phyloP scores from a whole-genome alignment of 331 rosid species.

The Acacia concinna region DNA sequence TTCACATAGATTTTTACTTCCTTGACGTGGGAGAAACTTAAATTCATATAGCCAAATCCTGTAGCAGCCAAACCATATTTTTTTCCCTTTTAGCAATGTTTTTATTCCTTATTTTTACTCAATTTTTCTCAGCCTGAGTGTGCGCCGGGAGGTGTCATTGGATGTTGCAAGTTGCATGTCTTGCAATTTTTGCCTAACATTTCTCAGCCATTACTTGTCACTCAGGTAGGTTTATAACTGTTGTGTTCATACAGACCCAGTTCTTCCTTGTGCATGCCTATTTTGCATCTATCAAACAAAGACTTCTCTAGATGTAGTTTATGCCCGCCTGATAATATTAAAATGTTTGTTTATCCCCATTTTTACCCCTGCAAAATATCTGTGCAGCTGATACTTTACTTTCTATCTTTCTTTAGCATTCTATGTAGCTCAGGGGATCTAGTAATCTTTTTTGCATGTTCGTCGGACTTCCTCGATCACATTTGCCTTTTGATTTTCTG shows the following conservation, averaged over 20 bases:
- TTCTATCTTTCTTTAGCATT: constrained; percentile 39
- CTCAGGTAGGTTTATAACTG: neutral
- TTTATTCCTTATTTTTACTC: neutral
- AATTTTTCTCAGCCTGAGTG: neutral
- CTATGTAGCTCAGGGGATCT: constrained; percentile 53
- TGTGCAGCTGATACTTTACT: constrained; percentile 41
- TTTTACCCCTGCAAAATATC: constrained; percentile 25
- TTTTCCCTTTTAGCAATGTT: neutral
- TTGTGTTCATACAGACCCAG: neutral
- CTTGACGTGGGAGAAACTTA: neutral
- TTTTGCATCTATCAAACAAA: neutral
- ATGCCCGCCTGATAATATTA: neutral
- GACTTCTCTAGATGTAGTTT: neutral
- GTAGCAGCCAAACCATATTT: neutral
- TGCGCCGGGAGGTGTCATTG: neutral
- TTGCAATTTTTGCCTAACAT: neutral
- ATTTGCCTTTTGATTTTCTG: constrained; percentile 37
- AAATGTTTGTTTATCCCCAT: neutral
- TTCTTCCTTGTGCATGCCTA: neutral
- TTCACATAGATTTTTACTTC: no score
- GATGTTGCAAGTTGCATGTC: neutral
- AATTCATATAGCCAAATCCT: neutral
- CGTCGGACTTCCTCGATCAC: constrained; percentile 39
- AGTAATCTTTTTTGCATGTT: constrained; percentile 50
- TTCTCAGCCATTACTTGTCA: neutral